phyloP scores from a whole-genome alignment of 108 stramenopile species.

The Cyclotella atomus region DNA sequence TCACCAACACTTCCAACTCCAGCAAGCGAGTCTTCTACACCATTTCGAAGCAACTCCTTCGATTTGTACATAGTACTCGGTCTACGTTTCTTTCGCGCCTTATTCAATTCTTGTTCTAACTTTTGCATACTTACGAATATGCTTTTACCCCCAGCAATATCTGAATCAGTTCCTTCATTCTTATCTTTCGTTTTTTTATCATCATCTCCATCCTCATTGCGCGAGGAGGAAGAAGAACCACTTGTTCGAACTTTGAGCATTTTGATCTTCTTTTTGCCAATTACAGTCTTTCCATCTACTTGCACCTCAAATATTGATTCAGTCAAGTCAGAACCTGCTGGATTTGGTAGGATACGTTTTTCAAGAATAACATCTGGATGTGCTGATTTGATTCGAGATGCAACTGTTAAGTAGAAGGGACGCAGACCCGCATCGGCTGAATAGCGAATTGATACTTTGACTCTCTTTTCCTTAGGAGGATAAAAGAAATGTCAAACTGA shows the following conservation, averaged over 20 bases:
- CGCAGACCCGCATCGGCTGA: conserved; percentile 62
- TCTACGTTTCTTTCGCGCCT: conserved; percentile 72
- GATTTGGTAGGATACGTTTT: conserved; percentile 55
- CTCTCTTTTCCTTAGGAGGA: conserved; percentile 59
- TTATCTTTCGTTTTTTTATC: conserved; percentile 8
- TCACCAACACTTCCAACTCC: neutral
- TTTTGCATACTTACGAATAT: conserved; percentile 85
- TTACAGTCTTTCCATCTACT: conserved; percentile 74
- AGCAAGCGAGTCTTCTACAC: neutral
- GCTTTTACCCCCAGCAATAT: conserved; percentile 46
- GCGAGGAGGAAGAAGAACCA: conserved; percentile 14
- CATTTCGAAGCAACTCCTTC: conserved; percentile 37
- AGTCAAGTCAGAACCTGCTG: conserved; percentile 10
- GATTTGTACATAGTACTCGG: conserved; percentile 66
- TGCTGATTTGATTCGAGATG: conserved; percentile 64
- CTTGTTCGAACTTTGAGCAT: conserved; percentile 34
- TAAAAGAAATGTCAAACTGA: neutral
- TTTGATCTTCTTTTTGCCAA: conserved; percentile 60
- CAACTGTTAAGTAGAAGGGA: conserved; percentile 82
- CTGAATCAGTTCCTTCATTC: conserved; percentile 21
- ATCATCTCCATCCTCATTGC: neutral
- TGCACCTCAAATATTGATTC: conserved; percentile 70
- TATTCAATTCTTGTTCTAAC: conserved; percentile 72
- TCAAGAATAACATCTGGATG: conserved; percentile 80
- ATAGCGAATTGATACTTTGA: conserved; percentile 77